A percentile compares a stretch with the other conserved stretches of the same genome.
phyloP scores from a whole-genome alignment of 2,329 filamentous ascomycete species.

The Fragosphaeria purpurea region DNA sequence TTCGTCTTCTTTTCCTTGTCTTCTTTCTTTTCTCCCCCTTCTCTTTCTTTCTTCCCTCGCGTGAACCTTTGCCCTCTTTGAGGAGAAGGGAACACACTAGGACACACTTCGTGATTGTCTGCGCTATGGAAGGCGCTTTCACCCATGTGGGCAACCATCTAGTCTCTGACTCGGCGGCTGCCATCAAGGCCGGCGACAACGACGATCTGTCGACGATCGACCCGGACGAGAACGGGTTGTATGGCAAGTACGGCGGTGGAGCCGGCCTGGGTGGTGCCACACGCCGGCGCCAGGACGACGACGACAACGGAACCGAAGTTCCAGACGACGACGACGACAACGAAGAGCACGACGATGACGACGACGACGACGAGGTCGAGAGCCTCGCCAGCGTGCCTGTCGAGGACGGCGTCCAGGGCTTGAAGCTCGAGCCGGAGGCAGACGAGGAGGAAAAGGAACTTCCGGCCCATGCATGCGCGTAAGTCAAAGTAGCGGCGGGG shows the following conservation, averaged over 20 bases:
- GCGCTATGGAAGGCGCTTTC: conserved; percentile 74
- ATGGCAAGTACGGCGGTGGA: conserved; percentile 54
- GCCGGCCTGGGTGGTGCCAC: conserved; percentile 35
- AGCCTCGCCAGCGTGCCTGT: conserved; percentile 71
- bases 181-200: conserved; percentile 76
- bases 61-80: too few relatives aligned
- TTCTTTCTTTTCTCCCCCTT: background rate
- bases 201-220: conserved; percentile 64
- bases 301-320: conserved; percentile 78
- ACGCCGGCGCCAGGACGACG: conserved; percentile 66
- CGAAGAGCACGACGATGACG: conserved; percentile 70
- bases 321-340: conserved; percentile 74
- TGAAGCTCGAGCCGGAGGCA: conserved; percentile 43
- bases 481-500: conserved; percentile 26
- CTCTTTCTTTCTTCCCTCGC: too few relatives aligned
- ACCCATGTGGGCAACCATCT: conserved; percentile 80
- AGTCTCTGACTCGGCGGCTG: conserved; percentile 72
- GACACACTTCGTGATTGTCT: conserved; percentile 4
- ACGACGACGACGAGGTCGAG: conserved; percentile 42
- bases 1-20: background rate
- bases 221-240: conserved; percentile 71
- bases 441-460: conserved; percentile 81
- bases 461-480: conserved; percentile 92
- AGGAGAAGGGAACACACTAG: too few relatives aligned
- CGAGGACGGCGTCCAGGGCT: conserved; percentile 56